Conservation (phyloP, 257 asterid genomes). For the Solanum raphanifolium region DNA sequence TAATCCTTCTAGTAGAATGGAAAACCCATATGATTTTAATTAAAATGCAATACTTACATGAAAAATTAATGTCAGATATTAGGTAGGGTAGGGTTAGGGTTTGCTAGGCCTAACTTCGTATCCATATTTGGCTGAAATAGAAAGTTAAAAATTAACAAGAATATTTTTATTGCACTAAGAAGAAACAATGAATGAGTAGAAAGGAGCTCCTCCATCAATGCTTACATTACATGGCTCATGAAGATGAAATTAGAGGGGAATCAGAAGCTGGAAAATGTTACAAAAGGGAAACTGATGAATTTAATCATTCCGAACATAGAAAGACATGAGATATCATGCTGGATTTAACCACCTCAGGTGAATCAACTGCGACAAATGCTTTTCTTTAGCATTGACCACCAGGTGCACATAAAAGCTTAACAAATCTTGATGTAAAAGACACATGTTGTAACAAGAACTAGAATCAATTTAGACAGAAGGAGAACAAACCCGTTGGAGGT, state of each 20-base stretch:
- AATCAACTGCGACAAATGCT: conserved; percentile 42
- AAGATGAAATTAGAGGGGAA: background rate
- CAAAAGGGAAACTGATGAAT: background rate
- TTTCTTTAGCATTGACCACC: conserved; percentile 55
- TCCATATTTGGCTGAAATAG: background rate
- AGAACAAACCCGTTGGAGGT: background rate
- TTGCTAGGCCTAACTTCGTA: background rate
- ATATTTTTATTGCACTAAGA: background rate
- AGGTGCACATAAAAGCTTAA: conserved; percentile 43
- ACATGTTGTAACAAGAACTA: conserved; percentile 7
- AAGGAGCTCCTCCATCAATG: background rate
- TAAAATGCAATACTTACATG: background rate
- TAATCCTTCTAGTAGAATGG: background rate
- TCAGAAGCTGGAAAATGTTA: background rate
- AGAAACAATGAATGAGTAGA: background rate
- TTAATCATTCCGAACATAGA: conserved; percentile 17
- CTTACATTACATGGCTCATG: background rate
- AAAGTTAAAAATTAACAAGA: background rate
- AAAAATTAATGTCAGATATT: background rate
- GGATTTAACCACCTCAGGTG: conserved; percentile 72
- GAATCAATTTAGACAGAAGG: conserved; percentile 4
- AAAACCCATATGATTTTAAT: background rate
- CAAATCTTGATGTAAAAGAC: background rate
- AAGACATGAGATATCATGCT: conserved; percentile 19
- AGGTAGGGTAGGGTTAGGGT: background rate